These are phyloP conservation scores for Lepidopterella palustris DNA, from an alignment of 495 filamentous ascomycete species.

Conservation along the genomic window DNA sequence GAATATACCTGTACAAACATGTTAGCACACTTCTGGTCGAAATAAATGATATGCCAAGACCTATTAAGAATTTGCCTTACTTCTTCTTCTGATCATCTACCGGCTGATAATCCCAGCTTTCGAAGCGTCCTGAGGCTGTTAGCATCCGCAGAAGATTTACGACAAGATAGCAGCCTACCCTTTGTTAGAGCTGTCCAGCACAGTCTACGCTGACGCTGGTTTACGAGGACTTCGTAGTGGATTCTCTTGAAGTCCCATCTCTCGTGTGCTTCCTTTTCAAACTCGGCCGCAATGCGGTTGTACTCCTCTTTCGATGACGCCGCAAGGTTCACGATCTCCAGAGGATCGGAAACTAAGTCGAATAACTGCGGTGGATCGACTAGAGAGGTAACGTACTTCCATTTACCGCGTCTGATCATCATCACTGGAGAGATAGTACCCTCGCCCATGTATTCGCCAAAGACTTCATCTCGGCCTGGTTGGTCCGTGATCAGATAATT, in stretches of 20 bases:
- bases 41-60: background rate
- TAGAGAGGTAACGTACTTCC: constrained; percentile 78
- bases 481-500: constrained; percentile 58
- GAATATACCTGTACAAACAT: constrained; percentile 51
- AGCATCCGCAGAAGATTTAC: background rate
- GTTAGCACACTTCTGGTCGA: constrained; percentile 15
- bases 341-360: constrained; percentile 64
- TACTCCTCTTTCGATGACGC: constrained; percentile 41
- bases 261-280: constrained; percentile 56
- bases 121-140: constrained; percentile 12
- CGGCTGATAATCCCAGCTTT: constrained; percentile 70
- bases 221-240: constrained; percentile 57
- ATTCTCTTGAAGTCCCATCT: constrained; percentile 73
- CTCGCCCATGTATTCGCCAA: constrained; percentile 85
- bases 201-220: constrained; percentile 64
- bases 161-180: constrained; percentile 51
- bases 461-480: constrained; percentile 62
- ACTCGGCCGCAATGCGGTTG: constrained; percentile 48
- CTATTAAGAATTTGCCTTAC: constrained; percentile 30
- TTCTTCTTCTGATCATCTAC: constrained; percentile 64
- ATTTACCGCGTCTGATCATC: constrained; percentile 78
- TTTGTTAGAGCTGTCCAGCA: constrained; percentile 68
- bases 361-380: constrained; percentile 75
- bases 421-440: constrained; percentile 79
- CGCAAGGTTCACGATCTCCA: constrained; percentile 67